Conservation (phyloP, 225 moss, liverwort and hornwort genomes). For the Asterella californica region DNA sequence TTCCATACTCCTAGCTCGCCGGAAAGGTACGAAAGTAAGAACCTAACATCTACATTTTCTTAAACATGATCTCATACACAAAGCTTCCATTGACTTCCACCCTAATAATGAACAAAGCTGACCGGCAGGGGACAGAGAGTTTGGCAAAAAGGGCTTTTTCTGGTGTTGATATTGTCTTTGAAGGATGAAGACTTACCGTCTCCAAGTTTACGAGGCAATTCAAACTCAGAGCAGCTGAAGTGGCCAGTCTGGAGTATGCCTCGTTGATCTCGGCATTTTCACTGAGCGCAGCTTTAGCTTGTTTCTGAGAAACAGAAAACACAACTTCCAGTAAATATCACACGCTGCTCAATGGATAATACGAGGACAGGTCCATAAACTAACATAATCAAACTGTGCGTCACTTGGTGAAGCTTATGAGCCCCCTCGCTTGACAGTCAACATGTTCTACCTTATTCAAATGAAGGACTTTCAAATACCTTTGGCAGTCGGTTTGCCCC, state of each 20-base stretch:
- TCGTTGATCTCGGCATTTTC: conserved; percentile 29
- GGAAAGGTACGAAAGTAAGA: neutral
- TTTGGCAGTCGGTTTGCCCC: conserved; percentile 65
- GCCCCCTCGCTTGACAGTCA: neutral
- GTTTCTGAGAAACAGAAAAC: conserved; percentile 11
- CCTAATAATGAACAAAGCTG: neutral
- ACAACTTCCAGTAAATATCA: neutral
- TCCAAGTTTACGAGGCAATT: conserved; percentile 40
- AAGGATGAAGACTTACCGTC: conserved; percentile 2
- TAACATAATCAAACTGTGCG: neutral
- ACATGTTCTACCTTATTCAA: neutral
- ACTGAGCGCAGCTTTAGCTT: conserved; percentile 16
- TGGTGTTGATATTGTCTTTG: neutral
- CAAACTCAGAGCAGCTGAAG: conserved; percentile 34
- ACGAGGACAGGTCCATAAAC: neutral
- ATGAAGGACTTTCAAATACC: conserved; percentile 24
- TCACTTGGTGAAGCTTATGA: neutral
- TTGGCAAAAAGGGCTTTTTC: neutral
- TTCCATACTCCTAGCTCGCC: neutral
- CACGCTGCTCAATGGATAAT: neutral
- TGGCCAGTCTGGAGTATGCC: conserved; percentile 31
- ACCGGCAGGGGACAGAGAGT: neutral
- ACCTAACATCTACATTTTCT: neutral
- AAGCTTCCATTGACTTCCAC: neutral
- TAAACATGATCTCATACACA: neutral